These are phyloP conservation scores for Globisporangium polare DNA, from an alignment of 352 stramenopile genomes.

Conservation along the genomic window DNA sequence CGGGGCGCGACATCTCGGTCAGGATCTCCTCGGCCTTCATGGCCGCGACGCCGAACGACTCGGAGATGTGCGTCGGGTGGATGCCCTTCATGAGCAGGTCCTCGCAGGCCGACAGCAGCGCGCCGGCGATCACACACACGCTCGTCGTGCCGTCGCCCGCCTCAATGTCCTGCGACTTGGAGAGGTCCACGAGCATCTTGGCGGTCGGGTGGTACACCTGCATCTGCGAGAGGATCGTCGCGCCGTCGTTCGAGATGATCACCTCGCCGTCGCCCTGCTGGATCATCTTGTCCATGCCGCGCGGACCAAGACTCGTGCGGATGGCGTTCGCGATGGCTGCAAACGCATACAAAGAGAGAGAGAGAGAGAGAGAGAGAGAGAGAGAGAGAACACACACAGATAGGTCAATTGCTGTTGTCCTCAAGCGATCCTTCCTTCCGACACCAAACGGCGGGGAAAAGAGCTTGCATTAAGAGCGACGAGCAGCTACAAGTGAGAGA, in stretches of 20 bases:
- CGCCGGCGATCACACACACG: conserved; percentile 98
- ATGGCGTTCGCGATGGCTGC: conserved; percentile 97
- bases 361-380: too few species aligned
- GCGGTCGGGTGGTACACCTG: conserved; percentile 98
- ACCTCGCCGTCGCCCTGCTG: conserved; percentile 97
- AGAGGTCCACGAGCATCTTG: conserved; percentile 99
- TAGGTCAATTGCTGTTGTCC: not conserved
- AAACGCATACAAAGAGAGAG: not conserved
- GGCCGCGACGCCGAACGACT: conserved; percentile 93
- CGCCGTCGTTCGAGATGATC: conserved; percentile 99
- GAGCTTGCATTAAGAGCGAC: not conserved
- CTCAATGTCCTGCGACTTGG: conserved; percentile 99
- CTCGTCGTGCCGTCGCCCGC: conserved; percentile 97
- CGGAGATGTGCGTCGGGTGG: conserved; percentile 97
- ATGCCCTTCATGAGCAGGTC: conserved; percentile 94
- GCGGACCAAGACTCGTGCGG: conserved; percentile 96
- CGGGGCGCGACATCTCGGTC: conserved; percentile 84
- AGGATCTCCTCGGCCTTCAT: conserved; percentile 90
- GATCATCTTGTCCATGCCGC: conserved; percentile 99
- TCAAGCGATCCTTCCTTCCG: conserved; percentile 1
- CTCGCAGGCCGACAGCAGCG: conserved; percentile 95
- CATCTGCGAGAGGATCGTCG: conserved; percentile 99
- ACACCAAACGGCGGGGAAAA: not conserved
- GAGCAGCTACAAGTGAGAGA: not conserved
- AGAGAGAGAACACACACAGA: too few species aligned